Evolutionary conservation across 768 basidiomycete genomes (phyloP), one percentile per base, ranked within the genome.

Genomic region (Trametes cinnabarina): DNA sequence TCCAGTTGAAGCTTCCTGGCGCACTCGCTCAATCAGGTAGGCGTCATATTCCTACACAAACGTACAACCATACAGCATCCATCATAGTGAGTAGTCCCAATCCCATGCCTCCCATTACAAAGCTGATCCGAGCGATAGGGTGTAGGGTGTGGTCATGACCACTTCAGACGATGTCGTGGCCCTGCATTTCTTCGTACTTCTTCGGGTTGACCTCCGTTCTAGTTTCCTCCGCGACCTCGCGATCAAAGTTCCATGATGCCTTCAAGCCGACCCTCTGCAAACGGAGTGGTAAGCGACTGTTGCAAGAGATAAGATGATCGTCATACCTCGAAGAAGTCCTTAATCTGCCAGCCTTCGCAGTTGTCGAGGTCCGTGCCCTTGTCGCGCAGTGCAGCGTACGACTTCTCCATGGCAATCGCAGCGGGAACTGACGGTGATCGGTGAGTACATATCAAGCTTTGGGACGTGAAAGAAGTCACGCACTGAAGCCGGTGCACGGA

Each of bases 401-500:
- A 62, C 47, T 58, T 63, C 62, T 68, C 62, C 67, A 68, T 66
- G 3, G 67, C 67, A 19, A 66, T 57, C 19, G 65, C 57, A 12
- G 67, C 67, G 23, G 67, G 65, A 20, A 68, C 61, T 62, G 3
- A 26, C 9, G 3, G 25, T 9, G 19, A 3, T 17, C 23, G 11
- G 35, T 49, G 28, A 51, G 25, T 30, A 14, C 22, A n/a, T 12
- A 4, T 8, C 6, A 20, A 40, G 28, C 47, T 17, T 20, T 5
- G 2, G 19, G 15, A 3, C 17, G 28, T 20, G n/a, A n/a, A 2
- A 1, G 40, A 41, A 26, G n/a, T n/a, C 11, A 57, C 60, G 25
- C n/a, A 62, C 61, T 66, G 59, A 68, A 68, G 11, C 67, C 67
- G 2, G 67, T 68, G 54, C 67, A 66, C 11, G 67, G 67, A 40